Evolutionary conservation across 495 filamentous ascomycete species (phyloP).

Genomic region (Glonium stellatum): DNA sequence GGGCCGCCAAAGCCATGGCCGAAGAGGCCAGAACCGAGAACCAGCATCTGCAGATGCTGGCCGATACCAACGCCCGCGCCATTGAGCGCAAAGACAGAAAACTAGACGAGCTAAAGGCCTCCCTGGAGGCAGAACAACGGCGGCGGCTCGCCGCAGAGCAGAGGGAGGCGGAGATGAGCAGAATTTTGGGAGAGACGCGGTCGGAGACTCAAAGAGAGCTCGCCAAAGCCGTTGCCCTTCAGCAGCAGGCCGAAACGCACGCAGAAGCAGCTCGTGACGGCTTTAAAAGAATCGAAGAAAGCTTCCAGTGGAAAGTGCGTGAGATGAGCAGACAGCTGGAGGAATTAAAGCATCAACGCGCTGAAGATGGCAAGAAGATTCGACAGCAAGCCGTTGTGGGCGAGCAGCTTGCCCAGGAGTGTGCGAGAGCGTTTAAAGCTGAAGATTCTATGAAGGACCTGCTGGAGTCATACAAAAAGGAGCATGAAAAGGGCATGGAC

Average conservation of each 20-base stretch:
- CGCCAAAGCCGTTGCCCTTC: conserved; percentile 18
- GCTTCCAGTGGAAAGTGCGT: conserved; percentile 18
- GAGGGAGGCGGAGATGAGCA: conserved; percentile 16
- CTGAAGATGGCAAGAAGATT: conserved; percentile 22
- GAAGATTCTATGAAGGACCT: conserved; percentile 20
- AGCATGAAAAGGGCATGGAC: conserved; percentile 22
- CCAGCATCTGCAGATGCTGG: conserved; percentile 23
- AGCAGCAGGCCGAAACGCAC: conserved; percentile 23
- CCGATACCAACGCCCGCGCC: conserved; percentile 20
- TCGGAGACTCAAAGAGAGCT: conserved; percentile 23
- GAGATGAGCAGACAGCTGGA: conserved; percentile 15
- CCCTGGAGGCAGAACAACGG: conserved; percentile 17
- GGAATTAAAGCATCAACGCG: conserved; percentile 11
- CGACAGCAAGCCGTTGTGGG: conserved; percentile 19
- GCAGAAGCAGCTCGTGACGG: conserved; percentile 18
- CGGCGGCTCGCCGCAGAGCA: conserved; percentile 20
- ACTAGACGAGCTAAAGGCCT: conserved; percentile 23
- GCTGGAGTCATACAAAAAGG: conserved; percentile 20
- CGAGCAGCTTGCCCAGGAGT: conserved; percentile 24
- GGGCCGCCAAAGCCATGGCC: conserved; percentile 13
- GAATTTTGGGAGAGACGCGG: conserved; percentile 21
- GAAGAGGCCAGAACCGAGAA: conserved; percentile 19
- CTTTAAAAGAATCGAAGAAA: conserved; percentile 22
- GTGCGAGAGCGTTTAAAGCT: conserved; percentile 3
- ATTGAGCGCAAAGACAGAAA: conserved; percentile 28